Conservation (phyloP, 2,329 filamentous ascomycete species). For the Hymenoscyphus linearis region DNA sequence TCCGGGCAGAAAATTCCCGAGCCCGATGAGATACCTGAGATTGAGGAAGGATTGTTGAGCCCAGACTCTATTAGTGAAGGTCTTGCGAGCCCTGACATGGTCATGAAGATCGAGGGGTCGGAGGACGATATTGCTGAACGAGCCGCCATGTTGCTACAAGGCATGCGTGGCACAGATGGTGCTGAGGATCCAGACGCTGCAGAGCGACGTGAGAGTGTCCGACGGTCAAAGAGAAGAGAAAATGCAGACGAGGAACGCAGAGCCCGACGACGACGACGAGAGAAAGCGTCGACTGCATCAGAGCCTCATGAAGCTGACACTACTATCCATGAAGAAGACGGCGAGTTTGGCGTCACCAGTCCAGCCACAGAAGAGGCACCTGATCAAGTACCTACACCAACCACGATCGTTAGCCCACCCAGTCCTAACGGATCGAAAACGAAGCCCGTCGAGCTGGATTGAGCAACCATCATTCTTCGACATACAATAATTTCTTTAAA, state of each 20-base stretch:
- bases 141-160: slow-evolving; percentile 77
- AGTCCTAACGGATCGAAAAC: slow-evolving; percentile 27
- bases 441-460: slow-evolving; percentile 28
- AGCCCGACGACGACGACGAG: slow-evolving; percentile 59
- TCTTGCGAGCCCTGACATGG: slow-evolving; percentile 20
- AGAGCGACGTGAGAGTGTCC: slow-evolving; percentile 54
- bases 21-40: slow-evolving; percentile 54
- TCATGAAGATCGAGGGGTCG: slow-evolving; percentile 24
- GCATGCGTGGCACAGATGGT: slow-evolving; percentile 61
- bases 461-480: slow-evolving; percentile 3
- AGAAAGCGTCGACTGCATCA: slow-evolving; percentile 44
- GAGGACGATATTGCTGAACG: slow-evolving; percentile 74
- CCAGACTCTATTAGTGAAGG: slow-evolving; percentile 39
- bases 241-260: slow-evolving; percentile 75
- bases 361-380: slow-evolving; percentile 7
- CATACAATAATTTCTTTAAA: not conserved
- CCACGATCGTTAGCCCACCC: slow-evolving; percentile 30
- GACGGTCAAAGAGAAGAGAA: slow-evolving; percentile 52
- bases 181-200: slow-evolving; percentile 47
- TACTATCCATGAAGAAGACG: slow-evolving; percentile 14
- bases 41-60: slow-evolving; percentile 48
- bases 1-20: slow-evolving; percentile 88
- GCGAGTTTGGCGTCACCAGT: not conserved
- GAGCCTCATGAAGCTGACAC: slow-evolving; percentile 17
- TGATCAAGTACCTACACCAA: slow-evolving; percentile 24